A percentile compares a stretch with the other conserved stretches of the same genome.
Evolutionary conservation across 306 rosid genomes (phyloP).

Genomic region (Corylus avellana): DNA sequence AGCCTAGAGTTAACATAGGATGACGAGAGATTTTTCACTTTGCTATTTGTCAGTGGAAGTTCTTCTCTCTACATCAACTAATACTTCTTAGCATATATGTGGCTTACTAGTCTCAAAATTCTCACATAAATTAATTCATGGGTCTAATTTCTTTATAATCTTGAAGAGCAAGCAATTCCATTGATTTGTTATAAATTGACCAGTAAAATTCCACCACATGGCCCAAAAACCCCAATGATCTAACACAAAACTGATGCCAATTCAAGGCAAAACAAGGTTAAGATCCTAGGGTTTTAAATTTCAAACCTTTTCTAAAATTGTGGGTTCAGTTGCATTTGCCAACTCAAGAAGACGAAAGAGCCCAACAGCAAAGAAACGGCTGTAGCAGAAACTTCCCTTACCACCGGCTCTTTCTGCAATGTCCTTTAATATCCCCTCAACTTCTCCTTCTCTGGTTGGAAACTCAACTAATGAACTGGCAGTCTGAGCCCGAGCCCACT

Average conservation of each 20-base stretch:
- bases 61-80: background rate
- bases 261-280: background rate
- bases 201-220: background rate
- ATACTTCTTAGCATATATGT: background rate
- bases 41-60: background rate
- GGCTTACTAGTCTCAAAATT: background rate
- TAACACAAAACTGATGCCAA: background rate
- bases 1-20: background rate
- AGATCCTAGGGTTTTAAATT: background rate
- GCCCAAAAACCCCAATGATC: background rate
- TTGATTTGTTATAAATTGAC: background rate
- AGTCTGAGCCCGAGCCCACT: conserved; percentile 87
- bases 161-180: background rate
- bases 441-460: conserved; percentile 87
- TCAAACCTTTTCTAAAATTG: conserved; percentile 84
- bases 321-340: conserved; percentile 93
- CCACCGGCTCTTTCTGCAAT: conserved; percentile 85
- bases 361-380: conserved; percentile 96
- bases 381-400: conserved; percentile 81
- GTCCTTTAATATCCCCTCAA: conserved; percentile 76
- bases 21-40: background rate
- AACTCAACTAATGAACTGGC: conserved; percentile 74
- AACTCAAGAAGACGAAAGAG: conserved; percentile 92
- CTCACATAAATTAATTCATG: background rate
- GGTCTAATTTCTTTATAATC: background rate